phyloP scores from a whole-genome alignment of 1,284 basidiomycete genomes.

The Microstroma glucosiphilum region DNA sequence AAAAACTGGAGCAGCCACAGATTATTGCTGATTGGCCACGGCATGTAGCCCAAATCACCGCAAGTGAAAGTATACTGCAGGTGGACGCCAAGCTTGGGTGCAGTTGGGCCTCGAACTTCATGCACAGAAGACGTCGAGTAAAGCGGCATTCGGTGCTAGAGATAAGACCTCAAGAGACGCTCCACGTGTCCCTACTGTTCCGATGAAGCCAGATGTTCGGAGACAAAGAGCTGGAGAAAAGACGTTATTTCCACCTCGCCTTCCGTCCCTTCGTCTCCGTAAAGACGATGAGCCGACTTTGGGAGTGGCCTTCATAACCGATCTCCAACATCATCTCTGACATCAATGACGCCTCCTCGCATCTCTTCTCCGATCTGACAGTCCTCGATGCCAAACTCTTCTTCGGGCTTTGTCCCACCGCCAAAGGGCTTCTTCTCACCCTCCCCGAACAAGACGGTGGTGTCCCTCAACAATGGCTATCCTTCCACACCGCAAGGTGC shows the following conservation, averaged over 20 bases:
- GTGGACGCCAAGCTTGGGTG: no score
- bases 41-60: no score
- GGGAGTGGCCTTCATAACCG: background rate
- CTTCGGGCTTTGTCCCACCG: background rate
- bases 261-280: background rate
- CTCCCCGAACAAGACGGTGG: background rate
- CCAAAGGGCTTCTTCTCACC: slow-evolving; percentile 7
- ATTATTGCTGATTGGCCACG: no score
- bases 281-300: background rate
- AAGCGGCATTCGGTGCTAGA: no score
- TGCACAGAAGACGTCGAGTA: no score
- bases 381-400: background rate
- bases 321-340: background rate
- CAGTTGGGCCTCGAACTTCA: no score
- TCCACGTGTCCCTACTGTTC: no score
- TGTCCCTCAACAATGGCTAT: background rate
- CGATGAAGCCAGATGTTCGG: no score
- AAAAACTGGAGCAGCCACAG: no score
- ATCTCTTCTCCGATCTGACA: background rate
- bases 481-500: background rate
- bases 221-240: background rate
- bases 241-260: no score
- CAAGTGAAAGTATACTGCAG: no score
- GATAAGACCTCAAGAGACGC: no score
- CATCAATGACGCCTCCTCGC: background rate